Evolutionary conservation across 148 eudicot genomes (phyloP).

Genomic region (Talinum fruticosum): DNA sequence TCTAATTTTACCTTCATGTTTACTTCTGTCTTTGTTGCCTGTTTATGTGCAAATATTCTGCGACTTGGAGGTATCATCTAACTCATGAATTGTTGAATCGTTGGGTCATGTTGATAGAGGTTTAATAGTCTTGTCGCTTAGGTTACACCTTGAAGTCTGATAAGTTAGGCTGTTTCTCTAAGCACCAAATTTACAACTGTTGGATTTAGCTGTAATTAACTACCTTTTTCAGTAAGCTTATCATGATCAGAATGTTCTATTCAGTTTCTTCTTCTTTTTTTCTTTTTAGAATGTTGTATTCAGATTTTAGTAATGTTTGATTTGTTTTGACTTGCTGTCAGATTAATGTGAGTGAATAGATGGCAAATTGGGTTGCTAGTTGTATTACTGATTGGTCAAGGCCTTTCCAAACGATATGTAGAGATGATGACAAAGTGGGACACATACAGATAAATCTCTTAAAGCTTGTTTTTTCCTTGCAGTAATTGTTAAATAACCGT

Average conservation of each 20-base stretch:
- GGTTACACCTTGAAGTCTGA: not conserved
- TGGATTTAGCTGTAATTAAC: too few relatives aligned
- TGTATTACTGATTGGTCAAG: too few relatives aligned
- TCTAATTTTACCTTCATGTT: not conserved
- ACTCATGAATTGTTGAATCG: not conserved
- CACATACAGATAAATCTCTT: too few relatives aligned
- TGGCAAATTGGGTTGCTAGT: not conserved
- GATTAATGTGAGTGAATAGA: not conserved
- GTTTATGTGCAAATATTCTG: not conserved
- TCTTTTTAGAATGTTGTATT: too few relatives aligned
- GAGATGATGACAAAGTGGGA: too few relatives aligned
- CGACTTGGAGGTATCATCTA: not conserved
- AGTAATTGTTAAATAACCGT: too few relatives aligned
- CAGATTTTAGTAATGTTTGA: too few relatives aligned
- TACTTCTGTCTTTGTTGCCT: constrained; percentile 9
- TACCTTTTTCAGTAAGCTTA: too few relatives aligned
- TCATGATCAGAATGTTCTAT: too few relatives aligned
- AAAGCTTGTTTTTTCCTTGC: too few relatives aligned
- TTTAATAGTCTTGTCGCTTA: not conserved
- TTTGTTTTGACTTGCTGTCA: not conserved
- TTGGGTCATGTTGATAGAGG: not conserved
- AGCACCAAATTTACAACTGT: not conserved
- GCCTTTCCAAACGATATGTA: too few relatives aligned
- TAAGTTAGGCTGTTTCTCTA: not conserved
- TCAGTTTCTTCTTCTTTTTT: too few relatives aligned